Conservation (phyloP, 768 basidiomycete species). For the Cystofilobasidium ferigula region DNA sequence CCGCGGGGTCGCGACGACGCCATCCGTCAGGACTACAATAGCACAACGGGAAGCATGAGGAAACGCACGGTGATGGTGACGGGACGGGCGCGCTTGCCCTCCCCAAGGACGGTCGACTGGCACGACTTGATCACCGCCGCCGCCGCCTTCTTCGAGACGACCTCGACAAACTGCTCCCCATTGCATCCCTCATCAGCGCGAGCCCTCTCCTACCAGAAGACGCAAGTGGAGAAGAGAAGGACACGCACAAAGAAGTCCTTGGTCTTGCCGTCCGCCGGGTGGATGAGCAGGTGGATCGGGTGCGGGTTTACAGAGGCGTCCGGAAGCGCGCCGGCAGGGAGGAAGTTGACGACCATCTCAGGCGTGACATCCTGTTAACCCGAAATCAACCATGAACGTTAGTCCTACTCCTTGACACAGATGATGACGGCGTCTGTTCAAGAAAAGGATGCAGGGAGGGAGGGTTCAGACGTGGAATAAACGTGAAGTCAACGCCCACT, state of each 20-base stretch:
- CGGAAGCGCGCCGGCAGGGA: constrained; percentile 10
- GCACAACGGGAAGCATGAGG: too few relatives aligned
- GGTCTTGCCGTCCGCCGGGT: constrained; percentile 24
- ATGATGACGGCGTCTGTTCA: not conserved
- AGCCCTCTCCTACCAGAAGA: not conserved
- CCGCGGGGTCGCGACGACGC: not conserved
- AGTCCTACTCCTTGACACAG: too few relatives aligned
- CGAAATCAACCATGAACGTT: not conserved
- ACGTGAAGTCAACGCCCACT: not conserved
- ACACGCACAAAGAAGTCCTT: constrained; percentile 24
- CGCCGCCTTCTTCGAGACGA: constrained; percentile 19
- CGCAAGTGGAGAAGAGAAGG: not conserved
- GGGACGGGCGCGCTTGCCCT: constrained; percentile 17
- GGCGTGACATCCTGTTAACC: constrained; percentile 19
- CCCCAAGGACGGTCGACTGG: constrained; percentile 18
- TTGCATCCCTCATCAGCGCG: not conserved
- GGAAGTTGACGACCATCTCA: constrained; percentile 21
- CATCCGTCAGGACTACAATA: not conserved
- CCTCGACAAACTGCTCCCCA: constrained; percentile 19
- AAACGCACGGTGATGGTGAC: constrained; percentile 25
- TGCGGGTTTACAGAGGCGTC: constrained; percentile 8
- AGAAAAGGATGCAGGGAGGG: not conserved
- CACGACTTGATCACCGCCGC: constrained; percentile 20
- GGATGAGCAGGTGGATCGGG: constrained; percentile 25
- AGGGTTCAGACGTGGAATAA: not conserved